Percentiles rank a stretch among this genome's conserved stretches.
Evolutionary conservation across 2,329 filamentous ascomycete species (phyloP).

Genomic region (Aspergillus sp.): DNA sequence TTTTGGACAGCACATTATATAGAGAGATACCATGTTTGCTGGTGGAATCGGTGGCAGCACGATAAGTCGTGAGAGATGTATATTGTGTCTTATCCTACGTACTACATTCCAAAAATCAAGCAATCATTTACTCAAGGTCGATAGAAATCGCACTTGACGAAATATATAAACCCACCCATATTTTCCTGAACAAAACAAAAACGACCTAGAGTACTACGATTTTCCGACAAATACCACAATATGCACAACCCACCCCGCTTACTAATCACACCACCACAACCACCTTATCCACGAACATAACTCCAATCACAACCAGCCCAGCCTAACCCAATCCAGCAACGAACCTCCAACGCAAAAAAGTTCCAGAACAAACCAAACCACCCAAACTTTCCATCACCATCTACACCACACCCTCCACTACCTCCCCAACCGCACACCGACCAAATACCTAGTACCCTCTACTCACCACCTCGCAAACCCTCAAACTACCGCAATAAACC

Average conservation of each 20-base stretch:
- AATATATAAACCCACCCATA: too few species aligned
- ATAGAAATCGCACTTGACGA: too few species aligned
- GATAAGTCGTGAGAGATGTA: background rate
- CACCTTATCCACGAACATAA: background rate
- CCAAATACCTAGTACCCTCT: too few species aligned
- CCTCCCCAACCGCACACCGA: background rate
- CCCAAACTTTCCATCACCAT: background rate
- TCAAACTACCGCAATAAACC: conserved; percentile 5
- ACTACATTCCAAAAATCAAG: too few species aligned
- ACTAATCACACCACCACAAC: background rate
- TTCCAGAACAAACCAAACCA: conserved; percentile 9
- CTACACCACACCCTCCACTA: background rate
- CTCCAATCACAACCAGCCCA: background rate
- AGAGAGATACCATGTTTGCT: conserved; percentile 22
- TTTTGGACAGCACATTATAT: conserved; percentile 7
- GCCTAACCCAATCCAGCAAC: background rate
- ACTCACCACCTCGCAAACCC: background rate
- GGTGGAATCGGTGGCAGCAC: too few species aligned
- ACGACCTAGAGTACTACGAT: too few species aligned
- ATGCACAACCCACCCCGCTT: background rate
- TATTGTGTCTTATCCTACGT: background rate
- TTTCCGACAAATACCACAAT: too few species aligned
- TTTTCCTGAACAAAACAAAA: too few species aligned
- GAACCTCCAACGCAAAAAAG: background rate
- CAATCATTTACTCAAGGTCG: too few species aligned